phyloP scores from a whole-genome alignment of 768 basidiomycete species.

The Clathrus columnatus region DNA sequence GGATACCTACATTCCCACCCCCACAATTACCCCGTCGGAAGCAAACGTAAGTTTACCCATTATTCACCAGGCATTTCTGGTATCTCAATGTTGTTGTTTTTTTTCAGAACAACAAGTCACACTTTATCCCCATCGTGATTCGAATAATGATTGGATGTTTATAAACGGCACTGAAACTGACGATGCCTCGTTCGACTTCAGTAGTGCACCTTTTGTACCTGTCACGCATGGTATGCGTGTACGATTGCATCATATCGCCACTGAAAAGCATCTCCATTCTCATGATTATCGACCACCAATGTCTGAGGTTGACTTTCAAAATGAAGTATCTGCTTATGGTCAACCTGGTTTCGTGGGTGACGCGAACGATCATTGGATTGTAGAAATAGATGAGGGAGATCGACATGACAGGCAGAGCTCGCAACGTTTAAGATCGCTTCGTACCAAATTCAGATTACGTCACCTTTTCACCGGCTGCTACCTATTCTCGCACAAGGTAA shows the following conservation, averaged over 20 bases:
- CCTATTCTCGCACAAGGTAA: constrained; percentile 96
- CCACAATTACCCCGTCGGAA: constrained; percentile 84
- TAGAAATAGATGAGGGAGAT: constrained; percentile 73
- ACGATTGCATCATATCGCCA: constrained; percentile 71
- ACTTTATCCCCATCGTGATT: constrained; percentile 96
- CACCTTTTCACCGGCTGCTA: constrained; percentile 91
- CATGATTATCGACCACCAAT: constrained; percentile 93
- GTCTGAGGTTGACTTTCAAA: constrained; percentile 97
- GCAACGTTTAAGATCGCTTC: constrained; percentile 67
- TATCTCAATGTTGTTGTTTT: background rate
- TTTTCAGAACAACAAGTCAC: constrained; percentile 91
- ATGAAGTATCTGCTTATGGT: constrained; percentile 94
- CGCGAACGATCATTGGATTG: constrained; percentile 85
- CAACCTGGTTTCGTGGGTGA: constrained; percentile 80
- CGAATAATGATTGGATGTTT: constrained; percentile 91
- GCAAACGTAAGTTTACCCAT: constrained; percentile 55
- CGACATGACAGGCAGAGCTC: constrained; percentile 55
- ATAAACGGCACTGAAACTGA: constrained; percentile 57
- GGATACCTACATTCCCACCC: constrained; percentile 97
- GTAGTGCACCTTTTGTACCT: constrained; percentile 45
- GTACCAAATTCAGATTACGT: constrained; percentile 73
- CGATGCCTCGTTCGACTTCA: constrained; percentile 39
- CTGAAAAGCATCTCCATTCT: constrained; percentile 85
- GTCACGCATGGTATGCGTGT: constrained; percentile 61
- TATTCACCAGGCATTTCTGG: no score